Base-by-base conservation (phyloP, 768 basidiomycete genomes). In the Xerocomellus intermedius region DNA sequence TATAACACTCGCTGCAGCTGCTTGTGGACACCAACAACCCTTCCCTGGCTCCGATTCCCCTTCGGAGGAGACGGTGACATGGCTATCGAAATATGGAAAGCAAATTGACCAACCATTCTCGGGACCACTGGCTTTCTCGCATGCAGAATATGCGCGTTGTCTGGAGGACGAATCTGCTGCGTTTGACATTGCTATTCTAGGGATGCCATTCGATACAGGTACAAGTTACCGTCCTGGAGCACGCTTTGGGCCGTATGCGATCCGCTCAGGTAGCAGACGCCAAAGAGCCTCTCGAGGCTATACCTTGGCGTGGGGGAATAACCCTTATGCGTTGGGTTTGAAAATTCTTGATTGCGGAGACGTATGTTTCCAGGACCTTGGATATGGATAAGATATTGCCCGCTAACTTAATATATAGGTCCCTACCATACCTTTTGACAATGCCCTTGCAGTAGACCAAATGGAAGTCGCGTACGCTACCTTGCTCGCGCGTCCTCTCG, bases 381-480 rank as follows among this genome's bases (percentile, higher is more conserved):
- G 9, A 33, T 8, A 13, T 14, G 26, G 9, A 33, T 8, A 13
- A 13, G 26, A 5, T 9, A n/a, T 14, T 32, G 2, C 10, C 19
- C 28, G n/a, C 38, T 42, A 13, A 58, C 22, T 35, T 17, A 5
- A 10, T 45, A 1, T 39, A 33, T 33, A 91, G 87, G 81, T 92
- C 13, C 93, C 94, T 6, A 71, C 89, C 38, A 84, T 71, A 46
- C 87, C 90, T 0, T 93, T 88, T 65, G 92, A 96, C 69, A 90
- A 92, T 68, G 81, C 82, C 0, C 77, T 91, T 13, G 93, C 92
- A 3, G 70, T 95, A 26, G 88, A 91, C 60, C 91, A 94, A 68
- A 89, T 96, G 73, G 84, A 93, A 67, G 84, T 89, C 8, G 93
- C 91, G 1, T 95, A 94, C 67, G 78, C 82, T 5, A 87, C 88